A percentile compares a stretch with the other conserved stretches of the same genome.
Evolutionary conservation across 169 alveolate genomes (phyloP).

Genomic region (Miamiensis avidus): DNA sequence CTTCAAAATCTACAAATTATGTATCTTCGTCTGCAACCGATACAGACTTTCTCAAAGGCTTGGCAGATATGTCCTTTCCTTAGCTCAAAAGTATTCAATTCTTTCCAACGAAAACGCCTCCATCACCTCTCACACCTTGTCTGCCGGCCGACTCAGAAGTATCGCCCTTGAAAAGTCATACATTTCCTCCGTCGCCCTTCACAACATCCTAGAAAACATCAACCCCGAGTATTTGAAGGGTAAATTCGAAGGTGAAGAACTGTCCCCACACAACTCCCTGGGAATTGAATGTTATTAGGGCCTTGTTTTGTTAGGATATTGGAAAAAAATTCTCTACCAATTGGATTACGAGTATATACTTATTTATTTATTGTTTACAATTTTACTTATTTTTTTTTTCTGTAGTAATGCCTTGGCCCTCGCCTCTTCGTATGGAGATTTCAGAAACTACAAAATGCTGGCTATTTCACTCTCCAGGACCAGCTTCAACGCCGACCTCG

Average conservation of each 20-base stretch:
- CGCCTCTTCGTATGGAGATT: not conserved
- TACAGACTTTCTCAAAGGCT: slow-evolving; percentile 54
- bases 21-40: slow-evolving; percentile 76
- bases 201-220: slow-evolving; percentile 62
- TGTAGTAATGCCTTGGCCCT: not conserved
- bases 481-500: not conserved
- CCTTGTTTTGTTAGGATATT: slow-evolving; percentile 64
- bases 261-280: slow-evolving; percentile 20
- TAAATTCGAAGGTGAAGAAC: slow-evolving; percentile 28
- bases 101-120: slow-evolving; percentile 27
- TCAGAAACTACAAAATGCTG: not conserved
- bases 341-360: slow-evolving; percentile 30
- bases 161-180: slow-evolving; percentile 45
- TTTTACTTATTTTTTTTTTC: too few species aligned
- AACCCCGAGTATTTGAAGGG: slow-evolving; percentile 51
- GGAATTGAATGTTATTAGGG: slow-evolving; percentile 56
- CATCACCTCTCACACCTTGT: slow-evolving; percentile 1
- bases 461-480: not conserved
- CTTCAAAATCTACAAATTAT: slow-evolving; percentile 60
- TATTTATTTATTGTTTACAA: not conserved
- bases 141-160: slow-evolving; percentile 17
- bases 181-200: slow-evolving; percentile 65
- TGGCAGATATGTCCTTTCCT: slow-evolving; percentile 62
- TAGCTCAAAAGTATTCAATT: slow-evolving; percentile 65
- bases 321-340: slow-evolving; percentile 75